These are phyloP conservation scores for Monascus purpureus DNA, from an alignment of 495 filamentous ascomycete species.

Conservation along the genomic window DNA sequence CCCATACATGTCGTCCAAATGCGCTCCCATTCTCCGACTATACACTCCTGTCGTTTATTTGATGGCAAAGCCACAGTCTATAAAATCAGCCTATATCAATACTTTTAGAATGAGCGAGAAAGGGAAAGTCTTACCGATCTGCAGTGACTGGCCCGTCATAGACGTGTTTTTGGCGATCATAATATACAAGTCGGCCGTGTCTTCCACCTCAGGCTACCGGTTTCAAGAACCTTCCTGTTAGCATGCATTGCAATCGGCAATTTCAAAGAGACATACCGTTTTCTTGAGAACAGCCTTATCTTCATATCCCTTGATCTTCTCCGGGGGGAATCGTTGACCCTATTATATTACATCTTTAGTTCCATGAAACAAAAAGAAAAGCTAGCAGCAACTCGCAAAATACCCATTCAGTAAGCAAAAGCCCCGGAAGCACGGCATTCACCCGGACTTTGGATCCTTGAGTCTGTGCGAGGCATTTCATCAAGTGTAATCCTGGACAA, in stretches of 20 bases:
- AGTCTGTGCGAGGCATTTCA: conserved; percentile 55
- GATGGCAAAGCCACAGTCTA: conserved; percentile 25
- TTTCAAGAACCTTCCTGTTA: conserved; percentile 3
- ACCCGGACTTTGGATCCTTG: conserved; percentile 52
- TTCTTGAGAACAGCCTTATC: conserved; percentile 28
- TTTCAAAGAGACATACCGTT: conserved; percentile 16
- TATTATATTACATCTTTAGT: conserved; percentile 7
- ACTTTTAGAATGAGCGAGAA: background rate
- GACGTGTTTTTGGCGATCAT: conserved; percentile 40
- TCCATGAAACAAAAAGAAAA: background rate
- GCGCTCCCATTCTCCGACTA: too few species aligned
- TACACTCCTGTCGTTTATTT: conserved; percentile 9
- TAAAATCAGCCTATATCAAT: conserved; percentile 3
- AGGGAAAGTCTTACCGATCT: conserved; percentile 30
- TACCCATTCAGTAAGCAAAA: conserved; percentile 64
- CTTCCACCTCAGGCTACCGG: conserved; percentile 38
- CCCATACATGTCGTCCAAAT: background rate
- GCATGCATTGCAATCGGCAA: background rate
- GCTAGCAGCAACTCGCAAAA: conserved; percentile 4
- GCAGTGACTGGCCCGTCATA: conserved; percentile 42
- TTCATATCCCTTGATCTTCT: conserved; percentile 23
- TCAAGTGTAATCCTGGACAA: conserved; percentile 43
- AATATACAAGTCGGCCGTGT: conserved; percentile 38
- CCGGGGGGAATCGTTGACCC: conserved; percentile 32
- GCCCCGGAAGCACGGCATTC: conserved; percentile 54